phyloP scores from a whole-genome alignment of 805 yeast species.

The Sugiyamaella mastotermitis region DNA sequence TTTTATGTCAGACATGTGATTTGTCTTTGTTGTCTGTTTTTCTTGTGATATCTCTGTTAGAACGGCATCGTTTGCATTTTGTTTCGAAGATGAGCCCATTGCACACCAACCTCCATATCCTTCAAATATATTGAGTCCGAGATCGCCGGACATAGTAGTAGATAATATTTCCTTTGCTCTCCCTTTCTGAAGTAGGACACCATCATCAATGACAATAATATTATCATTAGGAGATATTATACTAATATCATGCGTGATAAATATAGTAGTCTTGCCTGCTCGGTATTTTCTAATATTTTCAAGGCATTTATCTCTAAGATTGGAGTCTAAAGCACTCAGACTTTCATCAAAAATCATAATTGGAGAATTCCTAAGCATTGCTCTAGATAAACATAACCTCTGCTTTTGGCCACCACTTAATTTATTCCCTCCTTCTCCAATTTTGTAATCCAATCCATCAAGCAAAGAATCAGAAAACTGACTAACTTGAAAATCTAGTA shows the following conservation, averaged over 20 bases:
- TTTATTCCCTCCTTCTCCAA: conserved; percentile 41
- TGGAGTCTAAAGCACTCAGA: conserved; percentile 68
- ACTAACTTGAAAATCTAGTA: conserved; percentile 46
- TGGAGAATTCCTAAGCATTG: conserved; percentile 64
- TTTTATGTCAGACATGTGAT: too few relatives aligned
- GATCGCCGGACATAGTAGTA: too few relatives aligned
- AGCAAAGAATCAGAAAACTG: conserved; percentile 45
- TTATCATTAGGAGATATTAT: conserved; percentile 53
- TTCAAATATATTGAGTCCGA: too few relatives aligned
- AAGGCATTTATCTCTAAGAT: conserved; percentile 41
- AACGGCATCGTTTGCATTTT: too few relatives aligned
- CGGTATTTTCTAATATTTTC: conserved; percentile 55
- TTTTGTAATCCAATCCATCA: conserved; percentile 46
- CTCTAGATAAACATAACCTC: conserved; percentile 78
- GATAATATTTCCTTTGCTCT: neutral
- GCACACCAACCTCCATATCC: too few relatives aligned
- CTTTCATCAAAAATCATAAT: conserved; percentile 82
- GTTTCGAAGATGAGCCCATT: too few relatives aligned
- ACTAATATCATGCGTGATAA: conserved; percentile 71
- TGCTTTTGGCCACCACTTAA: conserved; percentile 93
- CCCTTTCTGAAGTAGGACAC: conserved; percentile 36
- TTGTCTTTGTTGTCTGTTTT: too few relatives aligned
- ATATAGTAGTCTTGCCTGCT: conserved; percentile 62
- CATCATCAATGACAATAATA: conserved; percentile 55
- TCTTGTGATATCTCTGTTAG: too few relatives aligned